Conservation (phyloP, 2,329 filamentous ascomycete species). For the Trichoderma breve region DNA sequence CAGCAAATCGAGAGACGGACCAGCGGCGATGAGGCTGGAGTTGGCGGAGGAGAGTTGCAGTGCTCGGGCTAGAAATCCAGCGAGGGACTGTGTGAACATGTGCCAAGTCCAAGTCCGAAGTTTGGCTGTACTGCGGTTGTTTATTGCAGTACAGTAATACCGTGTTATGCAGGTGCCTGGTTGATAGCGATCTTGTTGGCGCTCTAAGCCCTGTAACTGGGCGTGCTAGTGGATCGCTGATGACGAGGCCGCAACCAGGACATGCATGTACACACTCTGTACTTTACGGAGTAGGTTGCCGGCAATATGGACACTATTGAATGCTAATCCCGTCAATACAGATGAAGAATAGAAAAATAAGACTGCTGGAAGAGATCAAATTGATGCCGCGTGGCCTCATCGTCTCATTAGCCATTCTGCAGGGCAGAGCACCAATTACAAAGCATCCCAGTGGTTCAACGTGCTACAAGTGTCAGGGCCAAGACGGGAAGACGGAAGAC, state of each 20-base stretch:
- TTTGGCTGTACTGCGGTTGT: neutral
- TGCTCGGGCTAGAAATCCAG: neutral
- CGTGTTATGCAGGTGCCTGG: slow-evolving; percentile 6
- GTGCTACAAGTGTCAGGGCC: neutral
- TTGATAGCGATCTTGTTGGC: slow-evolving; percentile 1
- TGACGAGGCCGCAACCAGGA: neutral
- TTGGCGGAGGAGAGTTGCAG: neutral
- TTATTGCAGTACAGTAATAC: neutral
- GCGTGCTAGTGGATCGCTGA: slow-evolving; percentile 5
- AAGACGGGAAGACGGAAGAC: neutral
- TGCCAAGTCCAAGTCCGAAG: neutral
- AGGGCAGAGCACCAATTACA: neutral
- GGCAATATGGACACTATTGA: neutral
- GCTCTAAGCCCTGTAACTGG: slow-evolving; percentile 18
- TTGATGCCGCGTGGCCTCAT: neutral
- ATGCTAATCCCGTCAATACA: neutral
- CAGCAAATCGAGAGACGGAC: neutral
- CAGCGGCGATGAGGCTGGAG: neutral
- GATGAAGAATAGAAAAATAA: neutral
- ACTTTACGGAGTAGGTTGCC: neutral
- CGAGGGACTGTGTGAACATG: neutral
- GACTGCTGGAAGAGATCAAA: neutral
- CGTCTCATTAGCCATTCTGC: neutral
- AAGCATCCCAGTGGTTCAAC: neutral
- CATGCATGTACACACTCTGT: neutral